Evolutionary conservation across 192 early-diverging fungal species (phyloP), one percentile per base, ranked within the genome.

Genomic region (Podila horticola): DNA sequence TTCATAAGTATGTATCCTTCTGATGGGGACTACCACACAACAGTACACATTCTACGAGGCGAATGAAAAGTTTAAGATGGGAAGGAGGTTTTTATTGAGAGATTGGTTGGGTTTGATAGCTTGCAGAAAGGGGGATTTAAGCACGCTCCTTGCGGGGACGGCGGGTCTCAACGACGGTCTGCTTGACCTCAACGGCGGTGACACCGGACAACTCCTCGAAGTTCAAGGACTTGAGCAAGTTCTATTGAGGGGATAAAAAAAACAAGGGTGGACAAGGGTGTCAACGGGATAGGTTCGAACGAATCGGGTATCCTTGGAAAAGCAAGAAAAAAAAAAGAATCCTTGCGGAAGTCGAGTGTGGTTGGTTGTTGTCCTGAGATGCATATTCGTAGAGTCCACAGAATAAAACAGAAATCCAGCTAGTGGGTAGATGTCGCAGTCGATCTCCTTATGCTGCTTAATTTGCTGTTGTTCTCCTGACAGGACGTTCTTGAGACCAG

Each of bases 151-250:
- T 72, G 66, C 76, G 76, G 22, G 71, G 69, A 59, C 76, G 75
- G 64, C 30, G 66, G 51, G 55, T 67, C 51, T 79, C 76, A 28
- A 72, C 49, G 48, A 38, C 11, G 33, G 65, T n/a, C 76, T 79
- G 75, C 65, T 79, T 79, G 70, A 72, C 62, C 66, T 86, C 83
- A 38, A 89, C 86, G 76, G 95, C 92, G 63, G 85, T 84, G 83
- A 99, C 90, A 70, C 94, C 94, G 63, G 91, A 85, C 77, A 99
- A 86, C 87, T 92, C 93, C 82, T 98, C 97, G 85, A 97, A 94
- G 93, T 96, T 96, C 82, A 98, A 88, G 69, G 93, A 88, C 93
- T 99, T 99, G 86, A 99, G 92, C 85, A 99, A 92, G 66, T 90
- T 93, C 94, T 92, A 74, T 24, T 55, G 22, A 10, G 9, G 34